Conservation (phyloP, 345 rosid genomes). For the Isatis tinctoria region DNA sequence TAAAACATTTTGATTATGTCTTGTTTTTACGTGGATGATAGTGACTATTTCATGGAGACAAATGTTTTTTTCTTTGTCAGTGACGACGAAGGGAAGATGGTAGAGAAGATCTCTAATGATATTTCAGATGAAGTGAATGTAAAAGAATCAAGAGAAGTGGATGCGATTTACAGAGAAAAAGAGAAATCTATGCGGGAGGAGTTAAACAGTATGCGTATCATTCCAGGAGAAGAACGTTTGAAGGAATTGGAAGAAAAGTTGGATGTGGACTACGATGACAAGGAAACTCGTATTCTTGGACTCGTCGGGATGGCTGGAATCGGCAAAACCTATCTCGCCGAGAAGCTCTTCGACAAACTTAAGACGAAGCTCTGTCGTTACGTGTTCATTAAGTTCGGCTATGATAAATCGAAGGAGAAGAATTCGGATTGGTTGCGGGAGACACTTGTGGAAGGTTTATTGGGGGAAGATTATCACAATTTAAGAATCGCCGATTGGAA, state of each 20-base stretch:
- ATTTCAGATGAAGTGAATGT: no score
- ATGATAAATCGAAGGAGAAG: neutral
- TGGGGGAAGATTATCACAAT: neutral
- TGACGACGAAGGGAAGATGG: no score
- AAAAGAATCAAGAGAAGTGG: no score
- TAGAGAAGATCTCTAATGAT: no score
- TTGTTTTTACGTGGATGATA: no score
- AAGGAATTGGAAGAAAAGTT: constrained; percentile 5
- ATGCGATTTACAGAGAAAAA: no score
- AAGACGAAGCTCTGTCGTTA: neutral
- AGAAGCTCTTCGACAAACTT: neutral
- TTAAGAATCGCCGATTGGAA: neutral
- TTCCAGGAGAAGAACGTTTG: neutral
- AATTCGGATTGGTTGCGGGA: neutral
- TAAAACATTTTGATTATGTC: no score
- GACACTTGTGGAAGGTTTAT: neutral
- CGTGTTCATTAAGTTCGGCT: neutral
- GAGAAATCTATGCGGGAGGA: no score
- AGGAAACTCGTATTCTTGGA: constrained; percentile 7
- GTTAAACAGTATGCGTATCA: no score
- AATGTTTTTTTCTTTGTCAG: no score
- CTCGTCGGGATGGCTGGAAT: constrained; percentile 21
- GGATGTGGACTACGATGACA: neutral
- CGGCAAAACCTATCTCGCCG: constrained; percentile 20
- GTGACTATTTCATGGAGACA: no score